phyloP scores from a whole-genome alignment of 345 rosid species.

The Anacardium occidentale region DNA sequence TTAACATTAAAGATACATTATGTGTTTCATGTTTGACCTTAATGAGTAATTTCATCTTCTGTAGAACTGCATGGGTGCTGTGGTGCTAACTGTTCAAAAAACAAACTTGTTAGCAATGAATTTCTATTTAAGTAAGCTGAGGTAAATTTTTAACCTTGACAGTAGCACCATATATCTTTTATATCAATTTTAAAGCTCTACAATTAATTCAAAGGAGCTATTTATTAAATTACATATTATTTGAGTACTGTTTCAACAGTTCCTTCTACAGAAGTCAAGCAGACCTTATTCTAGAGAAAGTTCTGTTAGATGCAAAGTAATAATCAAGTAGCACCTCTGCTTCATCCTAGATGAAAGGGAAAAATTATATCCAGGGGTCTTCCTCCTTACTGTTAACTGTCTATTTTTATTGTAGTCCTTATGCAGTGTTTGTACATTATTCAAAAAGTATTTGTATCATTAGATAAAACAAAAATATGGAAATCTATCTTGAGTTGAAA shows the following conservation, averaged over 20 bases:
- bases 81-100: slow-evolving; percentile 81
- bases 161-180: too few relatives aligned
- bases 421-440: not conserved
- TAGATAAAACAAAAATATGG: not conserved
- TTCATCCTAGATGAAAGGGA: not conserved
- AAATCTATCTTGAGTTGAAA: not conserved
- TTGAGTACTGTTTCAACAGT: not conserved
- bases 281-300: not conserved
- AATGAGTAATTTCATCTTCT: slow-evolving; percentile 21
- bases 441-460: not conserved
- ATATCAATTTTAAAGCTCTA: not conserved
- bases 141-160: slow-evolving; percentile 43
- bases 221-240: not conserved
- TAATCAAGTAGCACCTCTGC: not conserved
- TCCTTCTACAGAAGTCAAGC: not conserved
- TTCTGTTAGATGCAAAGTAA: not conserved
- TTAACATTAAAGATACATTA: not conserved
- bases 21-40: slow-evolving; percentile 10
- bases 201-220: not conserved
- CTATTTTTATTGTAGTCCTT: not conserved
- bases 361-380: not conserved
- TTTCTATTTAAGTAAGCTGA: slow-evolving; percentile 74
- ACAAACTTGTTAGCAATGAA: slow-evolving; percentile 68
- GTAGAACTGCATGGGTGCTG: slow-evolving; percentile 70
- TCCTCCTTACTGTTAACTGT: not conserved